phyloP scores from a whole-genome alignment of 495 filamentous ascomycete species.

The Tuber melanosporum region DNA sequence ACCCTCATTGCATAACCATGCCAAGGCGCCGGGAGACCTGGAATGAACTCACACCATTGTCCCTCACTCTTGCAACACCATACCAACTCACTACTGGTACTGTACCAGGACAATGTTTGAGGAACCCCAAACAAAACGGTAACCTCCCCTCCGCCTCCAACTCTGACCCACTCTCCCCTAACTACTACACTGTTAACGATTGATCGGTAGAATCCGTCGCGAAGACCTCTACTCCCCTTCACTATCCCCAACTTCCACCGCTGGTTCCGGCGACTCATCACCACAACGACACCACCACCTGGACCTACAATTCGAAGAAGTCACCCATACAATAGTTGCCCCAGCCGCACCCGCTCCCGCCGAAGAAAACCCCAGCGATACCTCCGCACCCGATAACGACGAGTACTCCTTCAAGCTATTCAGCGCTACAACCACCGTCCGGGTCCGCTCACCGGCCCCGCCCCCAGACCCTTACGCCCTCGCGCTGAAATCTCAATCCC shows the following conservation, averaged over 20 bases:
- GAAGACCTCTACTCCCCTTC: conserved; percentile 20
- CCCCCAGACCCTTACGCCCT: conserved; percentile 29
- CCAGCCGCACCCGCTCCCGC: neutral
- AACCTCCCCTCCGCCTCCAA: neutral
- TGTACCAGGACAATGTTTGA: conserved; percentile 13
- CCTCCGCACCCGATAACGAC: neutral
- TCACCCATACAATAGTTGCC: neutral
- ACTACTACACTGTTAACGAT: neutral
- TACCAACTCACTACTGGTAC: too few relatives aligned
- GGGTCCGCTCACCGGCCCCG: conserved; percentile 20
- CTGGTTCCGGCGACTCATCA: neutral
- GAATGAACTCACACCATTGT: too few relatives aligned
- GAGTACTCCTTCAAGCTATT: conserved; percentile 33
- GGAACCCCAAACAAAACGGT: conserved; percentile 35
- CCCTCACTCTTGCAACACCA: too few relatives aligned
- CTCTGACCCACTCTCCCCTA: neutral
- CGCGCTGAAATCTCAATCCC: conserved; percentile 16
- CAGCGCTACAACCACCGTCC: conserved; percentile 17
- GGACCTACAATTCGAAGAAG: conserved; percentile 24
- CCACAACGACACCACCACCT: conserved; percentile 14
- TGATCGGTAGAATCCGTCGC: conserved; percentile 19
- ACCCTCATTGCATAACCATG: too few relatives aligned
- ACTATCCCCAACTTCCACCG: neutral
- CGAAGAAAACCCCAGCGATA: neutral
- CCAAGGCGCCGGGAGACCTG: too few relatives aligned